Evolutionary conservation across 2,329 filamentous ascomycete genomes (phyloP).

Genomic region (Endoconidiophora laricicola): DNA sequence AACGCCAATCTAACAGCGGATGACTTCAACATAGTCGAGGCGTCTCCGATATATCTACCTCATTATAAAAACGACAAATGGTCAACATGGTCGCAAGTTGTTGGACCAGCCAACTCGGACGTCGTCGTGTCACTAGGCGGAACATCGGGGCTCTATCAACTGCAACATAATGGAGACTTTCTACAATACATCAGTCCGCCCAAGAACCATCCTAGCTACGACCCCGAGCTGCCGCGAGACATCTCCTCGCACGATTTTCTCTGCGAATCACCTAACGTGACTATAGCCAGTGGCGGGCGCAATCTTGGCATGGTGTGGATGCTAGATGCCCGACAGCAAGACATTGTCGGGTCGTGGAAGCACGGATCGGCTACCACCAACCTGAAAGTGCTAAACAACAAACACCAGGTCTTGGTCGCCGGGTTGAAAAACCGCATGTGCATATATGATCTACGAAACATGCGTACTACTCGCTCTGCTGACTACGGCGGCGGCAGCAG

Average conservation of each 20-base stretch:
- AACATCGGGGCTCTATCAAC: conserved; percentile 7
- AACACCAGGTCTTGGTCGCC: conserved; percentile 31
- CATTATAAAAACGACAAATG: not conserved
- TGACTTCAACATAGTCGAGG: conserved; percentile 8
- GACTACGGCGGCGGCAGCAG: not conserved
- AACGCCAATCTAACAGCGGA: not conserved
- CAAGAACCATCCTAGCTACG: not conserved
- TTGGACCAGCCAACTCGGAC: conserved; percentile 32
- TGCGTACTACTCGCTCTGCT: not conserved
- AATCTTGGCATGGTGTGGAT: conserved; percentile 7
- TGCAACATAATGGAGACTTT: not conserved
- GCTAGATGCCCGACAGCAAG: conserved; percentile 8
- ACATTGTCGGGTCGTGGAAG: conserved; percentile 3
- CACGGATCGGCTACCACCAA: conserved; percentile 6
- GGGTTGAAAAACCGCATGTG: conserved; percentile 33
- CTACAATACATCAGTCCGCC: conserved; percentile 1
- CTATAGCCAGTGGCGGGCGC: conserved; percentile 4
- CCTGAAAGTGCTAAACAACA: not conserved
- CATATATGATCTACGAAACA: conserved; percentile 40
- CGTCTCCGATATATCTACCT: not conserved
- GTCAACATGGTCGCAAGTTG: conserved; percentile 26
- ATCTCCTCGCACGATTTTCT: conserved; percentile 12
- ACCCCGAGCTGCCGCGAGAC: conserved; percentile 1
- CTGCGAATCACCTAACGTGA: conserved; percentile 7
- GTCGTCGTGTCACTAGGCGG: conserved; percentile 18